Percentiles rank a stretch among this genome's conserved stretches.
Evolutionary conservation across 352 stramenopile species (phyloP).

Genomic region (Pythium rishiriense): DNA sequence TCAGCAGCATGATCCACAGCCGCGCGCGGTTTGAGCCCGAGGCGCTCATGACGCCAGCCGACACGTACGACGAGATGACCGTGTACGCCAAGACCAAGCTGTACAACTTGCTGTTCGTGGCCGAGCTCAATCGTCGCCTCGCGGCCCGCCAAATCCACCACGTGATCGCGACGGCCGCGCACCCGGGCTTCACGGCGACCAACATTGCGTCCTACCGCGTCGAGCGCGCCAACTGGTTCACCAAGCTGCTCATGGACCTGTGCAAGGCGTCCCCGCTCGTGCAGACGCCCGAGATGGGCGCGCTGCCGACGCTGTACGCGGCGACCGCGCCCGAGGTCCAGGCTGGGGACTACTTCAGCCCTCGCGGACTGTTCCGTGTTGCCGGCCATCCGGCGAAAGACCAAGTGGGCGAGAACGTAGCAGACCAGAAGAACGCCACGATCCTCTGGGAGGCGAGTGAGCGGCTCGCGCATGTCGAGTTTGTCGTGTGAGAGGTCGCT

Average conservation of each 20-base stretch:
- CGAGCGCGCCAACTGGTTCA: conserved; percentile 23
- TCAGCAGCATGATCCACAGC: conserved; percentile 53
- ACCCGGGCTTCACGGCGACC: conserved; percentile 41
- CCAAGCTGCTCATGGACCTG: conserved; percentile 25
- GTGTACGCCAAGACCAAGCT: conserved; percentile 55
- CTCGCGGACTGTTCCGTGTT: conserved; percentile 27
- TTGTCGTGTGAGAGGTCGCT: too few species aligned
- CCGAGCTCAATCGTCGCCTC: conserved; percentile 42
- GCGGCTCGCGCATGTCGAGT: conserved; percentile 28
- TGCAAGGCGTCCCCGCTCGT: conserved; percentile 25
- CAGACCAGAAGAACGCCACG: conserved; percentile 31
- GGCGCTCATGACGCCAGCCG: conserved; percentile 36
- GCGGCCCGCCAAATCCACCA: conserved; percentile 26
- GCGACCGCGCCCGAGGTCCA: conserved; percentile 33
- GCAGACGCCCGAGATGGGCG: conserved; percentile 45
- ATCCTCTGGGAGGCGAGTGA: conserved; percentile 51
- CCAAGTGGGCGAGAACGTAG: conserved; percentile 32
- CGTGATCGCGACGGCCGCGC: conserved; percentile 30
- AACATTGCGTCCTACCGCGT: conserved; percentile 23
- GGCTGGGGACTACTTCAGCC: conserved; percentile 37
- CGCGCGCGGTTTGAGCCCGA: conserved; percentile 28
- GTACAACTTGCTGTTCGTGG: conserved; percentile 50
- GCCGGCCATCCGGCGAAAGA: conserved; percentile 40
- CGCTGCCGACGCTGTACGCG: conserved; percentile 44
- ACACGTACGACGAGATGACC: conserved; percentile 32